Percentiles rank a stretch among this genome's conserved stretches.
Conservation (phyloP, 1,284 basidiomycete genomes). For the Ustilago curta region DNA sequence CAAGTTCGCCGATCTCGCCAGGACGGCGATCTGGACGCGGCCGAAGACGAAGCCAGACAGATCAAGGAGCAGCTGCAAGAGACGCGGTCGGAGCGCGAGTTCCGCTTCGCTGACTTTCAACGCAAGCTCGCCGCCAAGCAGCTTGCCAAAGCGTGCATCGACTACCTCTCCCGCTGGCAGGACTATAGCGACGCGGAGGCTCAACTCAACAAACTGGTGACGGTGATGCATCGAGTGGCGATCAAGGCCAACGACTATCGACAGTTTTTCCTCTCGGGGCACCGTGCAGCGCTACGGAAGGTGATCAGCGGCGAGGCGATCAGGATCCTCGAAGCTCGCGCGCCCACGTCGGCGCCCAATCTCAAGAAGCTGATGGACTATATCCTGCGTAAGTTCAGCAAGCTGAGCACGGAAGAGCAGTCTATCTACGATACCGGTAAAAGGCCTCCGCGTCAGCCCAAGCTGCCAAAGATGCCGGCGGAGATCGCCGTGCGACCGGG, state of each 20-base stretch:
- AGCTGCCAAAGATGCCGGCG: constrained; percentile 47
- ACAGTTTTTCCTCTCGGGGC: constrained; percentile 55
- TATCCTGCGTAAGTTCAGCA: constrained; percentile 60
- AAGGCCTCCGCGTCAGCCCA: constrained; percentile 47
- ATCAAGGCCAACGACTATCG: constrained; percentile 59
- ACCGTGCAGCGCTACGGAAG: constrained; percentile 43
- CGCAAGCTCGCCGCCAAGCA: constrained; percentile 58
- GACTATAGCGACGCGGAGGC: constrained; percentile 54
- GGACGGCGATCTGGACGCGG: constrained; percentile 47
- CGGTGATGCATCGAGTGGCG: constrained; percentile 63
- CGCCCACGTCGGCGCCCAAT: constrained; percentile 38
- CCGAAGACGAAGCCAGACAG: constrained; percentile 45
- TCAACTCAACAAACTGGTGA: constrained; percentile 59
- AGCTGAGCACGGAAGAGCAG: constrained; percentile 59
- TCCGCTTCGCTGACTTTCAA: constrained; percentile 65
- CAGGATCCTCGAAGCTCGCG: constrained; percentile 38
- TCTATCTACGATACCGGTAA: constrained; percentile 56
- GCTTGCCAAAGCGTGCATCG: constrained; percentile 60
- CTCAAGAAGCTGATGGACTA: constrained; percentile 61
- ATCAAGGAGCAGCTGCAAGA: constrained; percentile 48
- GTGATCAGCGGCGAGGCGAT: constrained; percentile 48
- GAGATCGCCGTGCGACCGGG: constrained; percentile 62
- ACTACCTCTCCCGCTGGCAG: constrained; percentile 60
- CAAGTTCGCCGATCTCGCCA: constrained; percentile 48
- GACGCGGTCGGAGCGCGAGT: constrained; percentile 57